phyloP scores from a whole-genome alignment of 805 yeast species.

The Hanseniaspora pseudoguilliermondii region DNA sequence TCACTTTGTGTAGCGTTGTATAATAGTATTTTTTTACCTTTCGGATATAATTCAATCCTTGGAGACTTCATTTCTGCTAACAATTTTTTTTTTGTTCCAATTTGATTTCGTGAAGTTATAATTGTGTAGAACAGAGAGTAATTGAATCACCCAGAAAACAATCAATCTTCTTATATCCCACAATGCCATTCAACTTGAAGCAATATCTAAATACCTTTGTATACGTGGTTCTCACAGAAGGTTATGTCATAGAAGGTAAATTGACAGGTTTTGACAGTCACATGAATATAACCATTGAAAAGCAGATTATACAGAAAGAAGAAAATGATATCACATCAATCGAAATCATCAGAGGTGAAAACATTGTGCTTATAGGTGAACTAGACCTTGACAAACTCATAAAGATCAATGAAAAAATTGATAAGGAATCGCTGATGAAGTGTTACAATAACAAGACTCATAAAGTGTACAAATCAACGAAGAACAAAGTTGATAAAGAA shows the following conservation, averaged over 20 bases:
- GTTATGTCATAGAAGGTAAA: slow-evolving; percentile 36
- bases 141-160: background rate
- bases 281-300: slow-evolving; percentile 42
- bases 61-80: too few species aligned
- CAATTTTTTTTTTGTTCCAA: too few species aligned
- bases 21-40: background rate
- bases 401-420: slow-evolving; percentile 28
- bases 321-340: background rate
- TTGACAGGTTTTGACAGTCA: slow-evolving; percentile 53
- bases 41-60: too few species aligned
- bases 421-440: slow-evolving; percentile 31
- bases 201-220: slow-evolving; percentile 33
- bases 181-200: slow-evolving; percentile 26
- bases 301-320: slow-evolving; percentile 1
- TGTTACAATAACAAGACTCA: slow-evolving; percentile 46
- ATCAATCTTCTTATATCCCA: background rate
- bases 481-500: slow-evolving; percentile 28
- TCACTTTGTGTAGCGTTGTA: background rate
- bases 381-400: slow-evolving; percentile 14
- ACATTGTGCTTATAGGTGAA: slow-evolving; percentile 25
- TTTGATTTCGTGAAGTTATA: too few species aligned
- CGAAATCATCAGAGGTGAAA: slow-evolving; percentile 26
- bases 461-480: slow-evolving; percentile 46
- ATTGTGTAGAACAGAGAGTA: too few species aligned
- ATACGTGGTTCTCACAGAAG: slow-evolving; percentile 46